Percentiles rank a stretch among this genome's conserved stretches.
Evolutionary conservation across 2,329 filamentous ascomycete species (phyloP).

Genomic region (Ophiostoma perfectum): DNA sequence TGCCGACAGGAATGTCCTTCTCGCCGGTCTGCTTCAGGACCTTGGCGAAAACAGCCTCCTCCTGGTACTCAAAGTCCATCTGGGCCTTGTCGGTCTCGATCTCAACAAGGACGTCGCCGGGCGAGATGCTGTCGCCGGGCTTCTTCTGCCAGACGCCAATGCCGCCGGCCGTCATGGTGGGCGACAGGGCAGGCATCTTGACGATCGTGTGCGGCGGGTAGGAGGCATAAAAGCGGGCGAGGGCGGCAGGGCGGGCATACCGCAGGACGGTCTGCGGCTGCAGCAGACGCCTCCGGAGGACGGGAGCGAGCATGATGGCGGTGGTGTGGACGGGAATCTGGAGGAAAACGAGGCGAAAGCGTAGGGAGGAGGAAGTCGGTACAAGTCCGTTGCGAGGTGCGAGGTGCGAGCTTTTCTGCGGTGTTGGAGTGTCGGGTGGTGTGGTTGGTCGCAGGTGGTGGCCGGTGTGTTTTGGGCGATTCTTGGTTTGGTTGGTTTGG

Average conservation of each 20-base stretch:
- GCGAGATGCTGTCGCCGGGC: conserved; percentile 75
- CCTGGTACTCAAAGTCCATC: conserved; percentile 92
- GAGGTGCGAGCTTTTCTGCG: conserved; percentile 7
- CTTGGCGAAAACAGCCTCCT: conserved; percentile 82
- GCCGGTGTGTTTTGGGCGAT: neutral
- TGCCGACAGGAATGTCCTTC: conserved; percentile 92
- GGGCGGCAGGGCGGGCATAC: conserved; percentile 47
- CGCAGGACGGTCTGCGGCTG: conserved; percentile 47
- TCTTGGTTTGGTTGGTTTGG: conserved; percentile 4
- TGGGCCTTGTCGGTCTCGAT: conserved; percentile 93
- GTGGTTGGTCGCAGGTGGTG: conserved; percentile 7
- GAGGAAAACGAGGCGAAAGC: conserved; percentile 12
- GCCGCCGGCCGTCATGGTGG: conserved; percentile 95
- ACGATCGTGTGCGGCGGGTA: conserved; percentile 93
- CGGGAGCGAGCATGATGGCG: conserved; percentile 56
- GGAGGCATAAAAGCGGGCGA: conserved; percentile 66
- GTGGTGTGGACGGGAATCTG: conserved; percentile 21
- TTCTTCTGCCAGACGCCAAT: conserved; percentile 99
- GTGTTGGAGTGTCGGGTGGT: conserved; percentile 15
- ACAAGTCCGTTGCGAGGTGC: conserved; percentile 19
- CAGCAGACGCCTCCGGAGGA: conserved; percentile 58
- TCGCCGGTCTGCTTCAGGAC: conserved; percentile 85
- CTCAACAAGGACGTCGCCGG: conserved; percentile 89
- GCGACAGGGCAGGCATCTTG: conserved; percentile 96
- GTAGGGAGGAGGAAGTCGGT: conserved; percentile 12